A percentile compares a stretch with the other conserved stretches of the same genome.
phyloP scores from a whole-genome alignment of 768 basidiomycete genomes.

The Daedalea quercina region DNA sequence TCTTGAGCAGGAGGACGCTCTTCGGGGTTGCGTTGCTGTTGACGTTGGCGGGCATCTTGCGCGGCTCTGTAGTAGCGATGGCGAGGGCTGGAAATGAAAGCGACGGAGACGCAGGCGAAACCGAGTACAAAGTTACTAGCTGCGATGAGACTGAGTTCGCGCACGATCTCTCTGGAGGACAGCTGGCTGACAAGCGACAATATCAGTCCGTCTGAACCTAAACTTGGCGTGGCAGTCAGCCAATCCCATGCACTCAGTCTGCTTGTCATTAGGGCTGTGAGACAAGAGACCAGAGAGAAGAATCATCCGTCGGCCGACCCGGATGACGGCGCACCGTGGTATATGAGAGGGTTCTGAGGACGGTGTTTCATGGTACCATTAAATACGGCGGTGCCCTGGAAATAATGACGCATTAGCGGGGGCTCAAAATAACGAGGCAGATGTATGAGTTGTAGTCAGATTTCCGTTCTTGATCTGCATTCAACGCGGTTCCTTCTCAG shows the following conservation, averaged over 20 bases:
- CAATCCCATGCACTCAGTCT: too few species aligned
- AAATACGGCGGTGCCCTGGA: too few species aligned
- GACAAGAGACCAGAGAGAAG: too few species aligned
- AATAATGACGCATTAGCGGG: neutral
- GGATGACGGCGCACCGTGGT: too few species aligned
- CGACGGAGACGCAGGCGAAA: neutral
- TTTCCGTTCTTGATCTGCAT: slow-evolving; percentile 52
- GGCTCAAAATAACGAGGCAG: neutral
- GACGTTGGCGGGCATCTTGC: neutral
- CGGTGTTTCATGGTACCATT: too few species aligned
- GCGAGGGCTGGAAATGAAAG: neutral
- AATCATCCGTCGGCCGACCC: too few species aligned
- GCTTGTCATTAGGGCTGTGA: too few species aligned
- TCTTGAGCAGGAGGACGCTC: slow-evolving; percentile 15
- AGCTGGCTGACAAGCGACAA: neutral
- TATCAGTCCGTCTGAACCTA: neutral
- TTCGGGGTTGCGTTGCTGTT: slow-evolving; percentile 4
- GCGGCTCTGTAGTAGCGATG: neutral
- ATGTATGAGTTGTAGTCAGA: slow-evolving; percentile 30
- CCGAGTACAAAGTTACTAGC: neutral
- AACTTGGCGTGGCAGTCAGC: neutral
- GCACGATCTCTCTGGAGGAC: neutral
- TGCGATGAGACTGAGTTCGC: neutral
- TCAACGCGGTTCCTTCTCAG: slow-evolving; percentile 36
- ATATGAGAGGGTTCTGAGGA: too few species aligned